These are phyloP conservation scores for Vitis cinerea DNA, from an alignment of 164 flowering plant genomes.

Conservation along the genomic window DNA sequence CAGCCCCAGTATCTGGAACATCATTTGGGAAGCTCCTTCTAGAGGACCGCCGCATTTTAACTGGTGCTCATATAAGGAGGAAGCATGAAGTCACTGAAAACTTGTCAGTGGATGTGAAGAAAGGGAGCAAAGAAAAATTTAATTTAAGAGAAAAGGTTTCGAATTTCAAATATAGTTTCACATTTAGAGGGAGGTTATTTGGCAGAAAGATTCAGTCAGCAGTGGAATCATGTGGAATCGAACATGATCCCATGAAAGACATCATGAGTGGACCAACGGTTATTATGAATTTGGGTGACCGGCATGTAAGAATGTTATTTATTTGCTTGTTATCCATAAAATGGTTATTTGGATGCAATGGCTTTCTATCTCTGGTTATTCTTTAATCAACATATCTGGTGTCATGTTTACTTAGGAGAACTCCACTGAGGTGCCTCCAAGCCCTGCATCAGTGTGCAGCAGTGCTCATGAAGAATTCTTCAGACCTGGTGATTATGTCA, in stretches of 20 bases:
- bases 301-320: constrained; percentile 46
- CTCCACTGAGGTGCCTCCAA: constrained; percentile 96
- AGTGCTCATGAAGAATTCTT: constrained; percentile 60
- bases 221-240: constrained; percentile 29
- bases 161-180: constrained; percentile 56
- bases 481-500: constrained; percentile 46
- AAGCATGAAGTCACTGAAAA: constrained; percentile 69
- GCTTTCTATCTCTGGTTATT: not conserved
- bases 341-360: not conserved
- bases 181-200: constrained; percentile 63
- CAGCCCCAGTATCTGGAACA: constrained; percentile 91
- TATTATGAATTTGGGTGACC: constrained; percentile 39
- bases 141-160: constrained; percentile 75
- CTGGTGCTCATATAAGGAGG: constrained; percentile 86
- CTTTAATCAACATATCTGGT: constrained; percentile 8
- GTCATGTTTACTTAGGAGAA: constrained; percentile 57
- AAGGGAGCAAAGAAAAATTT: constrained; percentile 61
- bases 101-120: constrained; percentile 38
- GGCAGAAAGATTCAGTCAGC: constrained; percentile 62
- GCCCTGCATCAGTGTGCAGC: constrained; percentile 96
- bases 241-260: constrained; percentile 37
- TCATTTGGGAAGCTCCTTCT: constrained; percentile 93
- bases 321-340: not conserved
- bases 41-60: constrained; percentile 76
- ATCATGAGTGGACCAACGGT: constrained; percentile 54